These are phyloP conservation scores for Secale cereale DNA, from an alignment of 176 grass and related monocot genomes.

Conservation along the genomic window DNA sequence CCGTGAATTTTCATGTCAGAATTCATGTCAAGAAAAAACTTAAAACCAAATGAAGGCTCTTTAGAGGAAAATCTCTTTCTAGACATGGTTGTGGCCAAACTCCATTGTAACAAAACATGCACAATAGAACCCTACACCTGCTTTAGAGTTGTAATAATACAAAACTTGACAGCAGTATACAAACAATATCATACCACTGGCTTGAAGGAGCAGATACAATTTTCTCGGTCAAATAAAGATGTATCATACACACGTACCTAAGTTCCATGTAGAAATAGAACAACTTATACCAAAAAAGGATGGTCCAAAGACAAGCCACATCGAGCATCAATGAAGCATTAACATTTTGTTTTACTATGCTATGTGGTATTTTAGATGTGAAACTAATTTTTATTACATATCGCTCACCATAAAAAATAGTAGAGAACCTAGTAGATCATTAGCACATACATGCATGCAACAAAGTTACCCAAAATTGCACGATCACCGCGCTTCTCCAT, in stretches of 20 bases:
- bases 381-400: background rate
- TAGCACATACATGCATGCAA: background rate
- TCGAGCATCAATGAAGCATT: background rate
- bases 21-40: background rate
- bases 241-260: background rate
- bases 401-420: background rate
- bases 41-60: background rate
- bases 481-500: too few species aligned
- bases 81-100: too few species aligned
- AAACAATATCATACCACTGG: background rate
- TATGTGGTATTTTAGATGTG: background rate
- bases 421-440: background rate
- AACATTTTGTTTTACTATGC: background rate
- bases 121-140: too few species aligned
- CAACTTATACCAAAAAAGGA: background rate
- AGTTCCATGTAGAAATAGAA: background rate
- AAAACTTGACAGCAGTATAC: background rate
- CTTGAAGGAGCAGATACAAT: background rate
- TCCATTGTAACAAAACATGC: too few species aligned
- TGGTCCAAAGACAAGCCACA: background rate
- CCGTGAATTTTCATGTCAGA: conserved; percentile 58
- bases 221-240: background rate
- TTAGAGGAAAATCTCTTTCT: too few species aligned
- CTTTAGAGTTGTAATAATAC: too few species aligned
- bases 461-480: conserved; percentile 5